Evolutionary conservation across 805 yeast genomes (phyloP).

Genomic region (Metschnikowia amazonensis): DNA sequence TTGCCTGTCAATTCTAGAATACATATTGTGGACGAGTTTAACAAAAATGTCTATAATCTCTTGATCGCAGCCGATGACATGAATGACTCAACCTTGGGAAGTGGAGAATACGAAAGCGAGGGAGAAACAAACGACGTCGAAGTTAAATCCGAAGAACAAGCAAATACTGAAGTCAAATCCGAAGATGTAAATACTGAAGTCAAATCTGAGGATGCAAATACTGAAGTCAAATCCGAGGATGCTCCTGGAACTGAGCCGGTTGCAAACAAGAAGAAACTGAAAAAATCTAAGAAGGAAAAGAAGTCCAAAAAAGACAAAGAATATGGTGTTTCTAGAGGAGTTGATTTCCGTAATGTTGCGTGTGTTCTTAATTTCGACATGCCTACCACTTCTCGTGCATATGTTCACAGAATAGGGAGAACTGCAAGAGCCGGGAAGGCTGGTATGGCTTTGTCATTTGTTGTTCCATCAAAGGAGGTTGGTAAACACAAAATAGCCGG

Average conservation of each 20-base stretch:
- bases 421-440: constrained; percentile 97
- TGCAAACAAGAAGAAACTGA: constrained; percentile 1
- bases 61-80: constrained; percentile 95
- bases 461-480: constrained; percentile 75
- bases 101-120: constrained; percentile 46
- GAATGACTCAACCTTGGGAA: constrained; percentile 49
- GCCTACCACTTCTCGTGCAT: constrained; percentile 84
- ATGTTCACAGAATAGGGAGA: constrained; percentile 92
- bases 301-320: constrained; percentile 57
- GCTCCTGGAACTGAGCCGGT: background rate
- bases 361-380: constrained; percentile 94
- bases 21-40: constrained; percentile 93
- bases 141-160: constrained; percentile 9
- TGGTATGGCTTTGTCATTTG: constrained; percentile 92
- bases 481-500: constrained; percentile 86
- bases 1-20: constrained; percentile 88
- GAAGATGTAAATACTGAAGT: no score
- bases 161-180: no score
- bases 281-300: constrained; percentile 18
- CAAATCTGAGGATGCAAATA: constrained; percentile 15
- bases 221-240: constrained; percentile 12
- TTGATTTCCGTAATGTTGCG: constrained; percentile 92
- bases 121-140: constrained; percentile 13
- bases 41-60: constrained; percentile 79
- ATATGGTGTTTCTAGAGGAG: constrained; percentile 94